Base-by-base conservation (phyloP, 106 monocot species). In the Triglochin maritima region DNA sequence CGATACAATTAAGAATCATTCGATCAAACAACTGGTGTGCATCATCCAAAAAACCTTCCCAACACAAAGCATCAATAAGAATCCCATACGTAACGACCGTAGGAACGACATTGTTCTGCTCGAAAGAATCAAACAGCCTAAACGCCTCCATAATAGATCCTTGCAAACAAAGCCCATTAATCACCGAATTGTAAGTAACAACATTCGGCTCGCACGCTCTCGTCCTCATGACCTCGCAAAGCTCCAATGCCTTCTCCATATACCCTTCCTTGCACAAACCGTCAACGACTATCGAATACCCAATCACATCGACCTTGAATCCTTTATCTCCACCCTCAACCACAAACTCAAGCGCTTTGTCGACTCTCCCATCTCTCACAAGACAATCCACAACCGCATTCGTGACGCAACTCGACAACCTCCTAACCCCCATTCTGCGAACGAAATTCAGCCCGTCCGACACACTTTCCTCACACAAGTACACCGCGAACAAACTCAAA, bases 111-210 rank as follows among this genome's bases (percentile, higher is more conserved):
- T 71, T 58, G 15, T 69, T 81, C 12, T 13, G 29, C 50, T 86
- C 86, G 60, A 98, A 69, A 44, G 85, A 79, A 79, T 98, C 80
- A 63, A 98, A 92, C 43, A 98, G 12, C 74, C 86, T 84, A 65
- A 98, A 86, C 63, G 96, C 96, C 70, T 88, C 86, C 71, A 76
- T 44, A 0, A 98, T 74, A 69, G 86, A 88, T 52, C 96, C 96
- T 51, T 92, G 85, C 4, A 54, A 73, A 60, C 96, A 88, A 51
- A 98, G 77, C 58, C 86, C 81, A 81, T 86, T 81, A 57, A 92
- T 85, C 55, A 98, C 68, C 4, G 88, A 88, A 77, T 98, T 98
- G 61, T 86, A 88, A 16, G 78, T 79, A 48, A 82, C 60, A 79
- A 86, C 82, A 58, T 92, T 88, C 49, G 82, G 80, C 56, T 68